Percentiles rank a stretch among this genome's conserved stretches.
These are phyloP conservation scores for Hypoxylon sp. DNA, from an alignment of 2,329 filamentous ascomycete species.

Conservation along the genomic window DNA sequence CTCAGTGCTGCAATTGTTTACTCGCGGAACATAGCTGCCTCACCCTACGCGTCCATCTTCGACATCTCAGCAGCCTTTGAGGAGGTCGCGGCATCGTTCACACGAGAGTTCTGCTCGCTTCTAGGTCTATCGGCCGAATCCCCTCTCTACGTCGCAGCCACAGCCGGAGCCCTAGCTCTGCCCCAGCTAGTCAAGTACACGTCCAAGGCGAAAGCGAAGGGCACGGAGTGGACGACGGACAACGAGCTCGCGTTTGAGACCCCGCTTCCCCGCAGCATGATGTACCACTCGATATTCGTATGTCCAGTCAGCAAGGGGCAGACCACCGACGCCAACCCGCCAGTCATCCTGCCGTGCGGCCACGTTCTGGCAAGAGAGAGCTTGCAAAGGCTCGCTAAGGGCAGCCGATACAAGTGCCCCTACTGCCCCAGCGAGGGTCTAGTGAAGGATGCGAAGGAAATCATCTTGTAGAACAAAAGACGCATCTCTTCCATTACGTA, in stretches of 20 bases:
- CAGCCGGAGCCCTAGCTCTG: constrained; percentile 91
- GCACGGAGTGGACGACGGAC: constrained; percentile 94
- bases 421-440: constrained; percentile 92
- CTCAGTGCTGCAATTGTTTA: constrained; percentile 87
- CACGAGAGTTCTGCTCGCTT: constrained; percentile 92
- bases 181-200: constrained; percentile 91
- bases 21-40: constrained; percentile 78
- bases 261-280: constrained; percentile 71
- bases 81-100: constrained; percentile 89
- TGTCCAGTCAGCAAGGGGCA: constrained; percentile 98
- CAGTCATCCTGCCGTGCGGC: constrained; percentile 96
- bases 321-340: constrained; percentile 91
- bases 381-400: constrained; percentile 83
- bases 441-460: constrained; percentile 80
- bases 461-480: constrained; percentile 68
- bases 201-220: constrained; percentile 87
- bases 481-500: neutral
- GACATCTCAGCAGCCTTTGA: constrained; percentile 82
- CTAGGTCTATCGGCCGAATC: constrained; percentile 92
- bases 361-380: constrained; percentile 93
- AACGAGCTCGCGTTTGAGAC: constrained; percentile 89
- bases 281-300: constrained; percentile 97
- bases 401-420: constrained; percentile 89
- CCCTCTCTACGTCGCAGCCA: constrained; percentile 92
- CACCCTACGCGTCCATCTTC: constrained; percentile 86